A percentile compares a stretch with the other conserved stretches of the same genome.
Evolutionary conservation across 768 basidiomycete species (phyloP).

Genomic region (Suillus sp.): DNA sequence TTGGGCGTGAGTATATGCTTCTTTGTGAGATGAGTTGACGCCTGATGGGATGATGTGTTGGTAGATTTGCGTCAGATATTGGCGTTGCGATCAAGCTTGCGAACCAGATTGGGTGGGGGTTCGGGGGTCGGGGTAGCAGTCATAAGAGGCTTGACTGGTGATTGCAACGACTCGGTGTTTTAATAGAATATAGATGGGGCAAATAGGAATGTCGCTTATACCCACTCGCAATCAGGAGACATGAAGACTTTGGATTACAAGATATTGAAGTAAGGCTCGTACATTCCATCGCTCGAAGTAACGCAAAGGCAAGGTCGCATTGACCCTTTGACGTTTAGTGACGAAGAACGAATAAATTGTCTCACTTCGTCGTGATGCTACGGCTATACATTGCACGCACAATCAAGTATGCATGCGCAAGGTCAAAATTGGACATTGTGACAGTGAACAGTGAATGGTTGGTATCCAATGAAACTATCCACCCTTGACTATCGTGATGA

Average conservation of each 20-base stretch:
- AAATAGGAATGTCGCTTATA: neutral
- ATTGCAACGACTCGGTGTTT: no score
- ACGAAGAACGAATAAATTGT: no score
- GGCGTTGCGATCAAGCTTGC: slow-evolving; percentile 48
- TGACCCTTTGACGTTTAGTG: neutral
- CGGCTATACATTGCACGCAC: no score
- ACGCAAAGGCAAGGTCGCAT: neutral
- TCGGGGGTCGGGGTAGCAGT: slow-evolving; percentile 38
- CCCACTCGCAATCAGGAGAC: neutral
- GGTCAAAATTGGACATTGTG: no score
- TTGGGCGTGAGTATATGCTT: slow-evolving; percentile 33
- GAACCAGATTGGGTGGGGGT: slow-evolving; percentile 59
- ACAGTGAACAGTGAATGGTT: no score
- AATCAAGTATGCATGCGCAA: no score
- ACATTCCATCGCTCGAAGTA: neutral
- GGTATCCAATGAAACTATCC: no score
- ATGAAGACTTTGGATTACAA: neutral
- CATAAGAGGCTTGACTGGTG: slow-evolving; percentile 22
- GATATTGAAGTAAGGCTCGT: neutral
- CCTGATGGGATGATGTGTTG: neutral
- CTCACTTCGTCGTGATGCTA: no score
- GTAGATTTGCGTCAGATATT: slow-evolving; percentile 54
- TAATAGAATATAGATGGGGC: neutral
- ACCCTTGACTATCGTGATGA: no score
- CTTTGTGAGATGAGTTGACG: neutral